Conservation (phyloP, 2,329 filamentous ascomycete species). For the Pseudogymnoascus sp. region DNA sequence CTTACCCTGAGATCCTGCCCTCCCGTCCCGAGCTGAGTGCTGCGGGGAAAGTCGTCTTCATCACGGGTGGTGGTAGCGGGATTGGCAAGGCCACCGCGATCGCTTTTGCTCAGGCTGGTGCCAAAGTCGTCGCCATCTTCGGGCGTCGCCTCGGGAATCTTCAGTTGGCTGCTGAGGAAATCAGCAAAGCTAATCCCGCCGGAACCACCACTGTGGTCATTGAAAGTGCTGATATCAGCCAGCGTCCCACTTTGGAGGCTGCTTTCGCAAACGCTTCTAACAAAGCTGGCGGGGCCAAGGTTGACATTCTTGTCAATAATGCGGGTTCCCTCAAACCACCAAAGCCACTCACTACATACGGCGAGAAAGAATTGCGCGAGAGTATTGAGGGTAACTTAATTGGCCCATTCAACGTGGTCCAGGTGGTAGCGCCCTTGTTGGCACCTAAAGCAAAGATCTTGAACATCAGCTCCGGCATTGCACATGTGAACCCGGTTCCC, state of each 20-base stretch:
- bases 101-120: slow-evolving; percentile 18
- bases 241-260: not conserved
- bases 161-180: not conserved
- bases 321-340: not conserved
- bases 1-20: slow-evolving; percentile 28
- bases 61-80: slow-evolving; percentile 16
- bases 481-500: too few relatives aligned
- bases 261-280: not conserved
- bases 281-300: not conserved
- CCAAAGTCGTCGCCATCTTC: slow-evolving; percentile 24
- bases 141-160: slow-evolving; percentile 18
- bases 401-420: not conserved
- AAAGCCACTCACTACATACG: not conserved
- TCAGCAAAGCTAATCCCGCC: not conserved
- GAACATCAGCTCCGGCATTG: too few relatives aligned
- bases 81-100: slow-evolving; percentile 19
- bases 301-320: not conserved
- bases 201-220: not conserved
- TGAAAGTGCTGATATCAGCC: slow-evolving; percentile 6
- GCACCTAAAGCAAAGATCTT: not conserved
- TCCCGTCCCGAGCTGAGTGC: slow-evolving; percentile 13
- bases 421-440: not conserved
- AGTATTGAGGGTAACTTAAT: not conserved
- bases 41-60: slow-evolving; percentile 14
- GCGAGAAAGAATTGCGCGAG: not conserved